These are phyloP conservation scores for Colletotrichum chrysophilum DNA, from an alignment of 2,329 filamentous ascomycete species.

Conservation along the genomic window DNA sequence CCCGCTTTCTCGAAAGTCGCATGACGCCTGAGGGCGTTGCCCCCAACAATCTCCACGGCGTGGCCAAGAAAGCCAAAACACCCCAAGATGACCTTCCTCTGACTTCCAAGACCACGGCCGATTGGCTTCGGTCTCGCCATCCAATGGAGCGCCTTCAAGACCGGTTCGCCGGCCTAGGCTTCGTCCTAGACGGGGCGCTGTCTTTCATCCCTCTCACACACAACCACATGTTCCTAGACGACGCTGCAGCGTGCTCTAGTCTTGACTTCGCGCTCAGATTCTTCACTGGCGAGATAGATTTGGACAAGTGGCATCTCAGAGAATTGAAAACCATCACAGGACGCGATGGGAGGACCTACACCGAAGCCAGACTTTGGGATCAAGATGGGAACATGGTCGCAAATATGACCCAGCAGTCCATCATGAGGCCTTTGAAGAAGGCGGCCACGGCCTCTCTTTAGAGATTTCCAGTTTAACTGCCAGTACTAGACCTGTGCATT, in stretches of 20 bases:
- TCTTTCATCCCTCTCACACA: conserved; percentile 49
- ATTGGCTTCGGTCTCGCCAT: conserved; percentile 41
- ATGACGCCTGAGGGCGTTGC: conserved; percentile 44
- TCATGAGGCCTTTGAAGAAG: conserved; percentile 29
- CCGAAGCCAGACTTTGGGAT: conserved; percentile 50
- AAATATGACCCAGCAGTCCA: conserved; percentile 53
- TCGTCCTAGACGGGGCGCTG: conserved; percentile 48
- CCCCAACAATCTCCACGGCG: conserved; percentile 47
- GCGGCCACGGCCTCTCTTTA: not conserved
- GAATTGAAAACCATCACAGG: conserved; percentile 44
- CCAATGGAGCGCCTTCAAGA: conserved; percentile 30
- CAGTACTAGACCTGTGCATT: not conserved
- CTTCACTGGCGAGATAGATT: conserved; percentile 40
- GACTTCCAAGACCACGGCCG: conserved; percentile 41
- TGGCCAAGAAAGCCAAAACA: conserved; percentile 44
- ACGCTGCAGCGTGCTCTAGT: conserved; percentile 47
- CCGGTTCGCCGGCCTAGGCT: conserved; percentile 42
- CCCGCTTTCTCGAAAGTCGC: conserved; percentile 37
- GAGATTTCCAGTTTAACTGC: not conserved
- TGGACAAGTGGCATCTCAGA: conserved; percentile 47
- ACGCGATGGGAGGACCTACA: conserved; percentile 46
- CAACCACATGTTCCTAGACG: conserved; percentile 45
- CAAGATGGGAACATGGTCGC: conserved; percentile 47
- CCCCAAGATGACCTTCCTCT: conserved; percentile 26
- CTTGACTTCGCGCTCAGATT: conserved; percentile 56